Conservation (phyloP, 2,329 filamentous ascomycete species). For the Helminthosporium solani region DNA sequence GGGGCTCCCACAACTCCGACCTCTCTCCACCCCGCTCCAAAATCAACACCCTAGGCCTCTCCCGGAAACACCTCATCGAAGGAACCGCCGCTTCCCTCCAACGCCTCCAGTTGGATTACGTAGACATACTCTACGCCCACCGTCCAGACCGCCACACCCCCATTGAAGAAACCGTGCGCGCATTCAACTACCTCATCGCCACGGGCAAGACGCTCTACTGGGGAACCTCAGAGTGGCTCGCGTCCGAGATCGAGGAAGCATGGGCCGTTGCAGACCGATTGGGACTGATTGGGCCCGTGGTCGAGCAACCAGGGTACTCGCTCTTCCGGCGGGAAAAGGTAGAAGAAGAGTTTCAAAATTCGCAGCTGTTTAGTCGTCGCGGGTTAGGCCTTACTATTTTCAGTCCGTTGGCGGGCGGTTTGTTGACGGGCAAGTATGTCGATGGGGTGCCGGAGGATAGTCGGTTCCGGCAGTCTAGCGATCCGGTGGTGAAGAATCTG, state of each 20-base stretch:
- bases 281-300: conserved; percentile 57
- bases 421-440: conserved; percentile 64
- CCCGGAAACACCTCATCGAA: conserved; percentile 69
- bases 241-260: conserved; percentile 61
- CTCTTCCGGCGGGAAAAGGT: conserved; percentile 59
- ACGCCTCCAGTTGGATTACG: conserved; percentile 60
- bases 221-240: conserved; percentile 62
- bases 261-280: conserved; percentile 59
- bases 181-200: conserved; percentile 70
- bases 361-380: conserved; percentile 54
- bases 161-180: conserved; percentile 69
- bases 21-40: conserved; percentile 51
- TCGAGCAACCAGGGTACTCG: conserved; percentile 59
- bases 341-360: conserved; percentile 59
- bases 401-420: conserved; percentile 56
- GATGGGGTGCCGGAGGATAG: conserved; percentile 60
- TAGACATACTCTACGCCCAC: conserved; percentile 70
- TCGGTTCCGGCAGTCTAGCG: conserved; percentile 56
- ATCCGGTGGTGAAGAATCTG: conserved; percentile 54
- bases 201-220: conserved; percentile 68
- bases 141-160: conserved; percentile 67
- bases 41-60: conserved; percentile 67
- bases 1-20: conserved; percentile 57
- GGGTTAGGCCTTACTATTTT: conserved; percentile 58
- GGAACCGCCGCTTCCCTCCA: conserved; percentile 61